Evolutionary conservation across 805 yeast species (phyloP), one percentile per base, ranked within the genome.

Genomic region (Zygosaccharomyces kombuchaensis): DNA sequence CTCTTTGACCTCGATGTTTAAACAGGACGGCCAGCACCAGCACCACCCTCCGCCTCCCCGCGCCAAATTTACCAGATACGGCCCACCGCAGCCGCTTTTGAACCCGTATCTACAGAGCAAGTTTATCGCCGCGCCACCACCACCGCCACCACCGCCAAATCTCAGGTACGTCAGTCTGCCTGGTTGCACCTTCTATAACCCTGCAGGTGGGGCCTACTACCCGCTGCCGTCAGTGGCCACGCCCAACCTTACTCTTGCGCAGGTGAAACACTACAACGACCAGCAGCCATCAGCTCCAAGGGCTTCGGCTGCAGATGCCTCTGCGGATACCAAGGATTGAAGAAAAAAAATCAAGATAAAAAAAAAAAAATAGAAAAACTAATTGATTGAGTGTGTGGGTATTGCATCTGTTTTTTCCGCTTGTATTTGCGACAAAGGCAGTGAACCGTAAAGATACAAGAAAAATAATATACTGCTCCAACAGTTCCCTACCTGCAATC

Each of bases 101-200:
- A 36, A 36, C 19, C 40, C 31, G 12, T 36, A 36, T 36, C 23
- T 36, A 31, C 26, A 36, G 13, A 8, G n/a, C 17, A n/a, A 26
- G 13, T 10, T 36, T 48, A 30, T 32, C 43, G 35, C 23, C 10
- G 38, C 34, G 27, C 38, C 16, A 30, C 55, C 26, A 36, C 53
- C 34, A 10, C 44, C 29, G 37, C 44, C 19, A 36, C 43, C 13
- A 35, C 48, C 25, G 41, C 48, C 19, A 1, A 16, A 25, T 31
- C 40, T 36, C 31, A 26, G 29, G 29, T 26, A 26, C n/a, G n/a
- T 9, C 29, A 26, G 29, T 7, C n/a, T 9, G 10, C 10, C 29
- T 2, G 29, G 29, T 7, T 26, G n/a, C 29, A 9, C 29, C 29
- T 26, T 4, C n/a, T 26, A 26, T 7, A 26, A 7, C n/a, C 29